These are phyloP conservation scores for Panicum virgatum DNA, from an alignment of 202 grass and related monocot species.

Conservation along the genomic window DNA sequence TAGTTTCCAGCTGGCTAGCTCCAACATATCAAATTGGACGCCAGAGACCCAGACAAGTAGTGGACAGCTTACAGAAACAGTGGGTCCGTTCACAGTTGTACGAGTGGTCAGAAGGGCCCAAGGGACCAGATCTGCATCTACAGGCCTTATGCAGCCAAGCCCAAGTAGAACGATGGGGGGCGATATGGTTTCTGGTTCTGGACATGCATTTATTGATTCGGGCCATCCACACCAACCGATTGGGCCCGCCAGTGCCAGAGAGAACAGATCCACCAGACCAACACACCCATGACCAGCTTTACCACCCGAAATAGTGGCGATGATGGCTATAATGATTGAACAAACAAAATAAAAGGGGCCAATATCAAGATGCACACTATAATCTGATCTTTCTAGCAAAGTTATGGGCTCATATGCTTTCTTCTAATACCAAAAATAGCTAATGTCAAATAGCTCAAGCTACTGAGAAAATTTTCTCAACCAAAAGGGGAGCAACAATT, in stretches of 20 bases:
- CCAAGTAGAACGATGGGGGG: conserved; percentile 44
- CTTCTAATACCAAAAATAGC: conserved; percentile 14
- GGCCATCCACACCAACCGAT: conserved; percentile 44
- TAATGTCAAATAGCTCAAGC: background rate
- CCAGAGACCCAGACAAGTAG: conserved; percentile 44
- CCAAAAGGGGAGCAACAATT: background rate
- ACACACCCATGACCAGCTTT: conserved; percentile 41
- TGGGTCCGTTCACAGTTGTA: conserved; percentile 54
- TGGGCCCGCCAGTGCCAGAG: conserved; percentile 48
- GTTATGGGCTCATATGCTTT: conserved; percentile 8
- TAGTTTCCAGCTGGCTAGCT: conserved; percentile 43
- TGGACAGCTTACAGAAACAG: conserved; percentile 54
- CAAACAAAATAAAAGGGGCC: conserved; percentile 16
- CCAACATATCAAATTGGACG: conserved; percentile 38
- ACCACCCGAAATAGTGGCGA: conserved; percentile 40
- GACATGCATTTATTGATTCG: conserved; percentile 59
- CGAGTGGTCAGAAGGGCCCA: conserved; percentile 50
- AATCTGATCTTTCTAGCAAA: conserved; percentile 33
- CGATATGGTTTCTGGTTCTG: conserved; percentile 49
- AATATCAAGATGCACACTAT: conserved; percentile 37
- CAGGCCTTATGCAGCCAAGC: conserved; percentile 59
- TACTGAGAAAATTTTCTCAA: background rate
- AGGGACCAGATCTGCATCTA: conserved; percentile 73
- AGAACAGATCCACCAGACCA: conserved; percentile 64
- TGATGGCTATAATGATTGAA: conserved; percentile 55